Evolutionary conservation across 2,329 filamentous ascomycete genomes (phyloP).

Genomic region (Paramyrothecium sp.): DNA sequence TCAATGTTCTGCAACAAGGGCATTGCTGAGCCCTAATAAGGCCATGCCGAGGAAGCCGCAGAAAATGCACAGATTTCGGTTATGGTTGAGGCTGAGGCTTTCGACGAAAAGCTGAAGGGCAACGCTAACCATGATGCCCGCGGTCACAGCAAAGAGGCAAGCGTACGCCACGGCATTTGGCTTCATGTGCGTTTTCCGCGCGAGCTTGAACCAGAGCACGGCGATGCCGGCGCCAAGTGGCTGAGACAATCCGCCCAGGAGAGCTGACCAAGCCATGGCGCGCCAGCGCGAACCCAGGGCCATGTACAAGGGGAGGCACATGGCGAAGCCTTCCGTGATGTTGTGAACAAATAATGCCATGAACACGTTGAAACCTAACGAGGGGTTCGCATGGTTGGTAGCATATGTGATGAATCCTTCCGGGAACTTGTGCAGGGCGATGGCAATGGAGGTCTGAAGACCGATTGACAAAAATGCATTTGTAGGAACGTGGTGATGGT

Average conservation of each 20-base stretch:
- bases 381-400: slow-evolving; percentile 92
- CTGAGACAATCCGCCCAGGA: slow-evolving; percentile 84
- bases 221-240: slow-evolving; percentile 83
- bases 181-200: slow-evolving; percentile 47
- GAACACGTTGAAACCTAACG: slow-evolving; percentile 87
- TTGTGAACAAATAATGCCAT: slow-evolving; percentile 97
- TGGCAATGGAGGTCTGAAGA: slow-evolving; percentile 93
- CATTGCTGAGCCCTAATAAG: slow-evolving; percentile 79
- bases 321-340: slow-evolving; percentile 93
- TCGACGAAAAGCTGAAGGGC: slow-evolving; percentile 87
- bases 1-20: slow-evolving; percentile 65
- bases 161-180: slow-evolving; percentile 66
- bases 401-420: slow-evolving; percentile 89
- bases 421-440: slow-evolving; percentile 93
- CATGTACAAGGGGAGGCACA: slow-evolving; percentile 90
- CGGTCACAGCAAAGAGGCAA: slow-evolving; percentile 82
- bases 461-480: slow-evolving; percentile 94
- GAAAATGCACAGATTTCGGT: slow-evolving; percentile 70
- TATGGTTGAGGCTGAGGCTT: slow-evolving; percentile 78
- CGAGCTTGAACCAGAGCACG: slow-evolving; percentile 79
- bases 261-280: slow-evolving; percentile 80
- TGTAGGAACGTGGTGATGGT: slow-evolving; percentile 93
- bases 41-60: slow-evolving; percentile 88
- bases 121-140: slow-evolving; percentile 95
- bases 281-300: slow-evolving; percentile 77